Evolutionary conservation across 169 alveolate genomes (phyloP).

Genomic region (Babesia gibsoni): DNA sequence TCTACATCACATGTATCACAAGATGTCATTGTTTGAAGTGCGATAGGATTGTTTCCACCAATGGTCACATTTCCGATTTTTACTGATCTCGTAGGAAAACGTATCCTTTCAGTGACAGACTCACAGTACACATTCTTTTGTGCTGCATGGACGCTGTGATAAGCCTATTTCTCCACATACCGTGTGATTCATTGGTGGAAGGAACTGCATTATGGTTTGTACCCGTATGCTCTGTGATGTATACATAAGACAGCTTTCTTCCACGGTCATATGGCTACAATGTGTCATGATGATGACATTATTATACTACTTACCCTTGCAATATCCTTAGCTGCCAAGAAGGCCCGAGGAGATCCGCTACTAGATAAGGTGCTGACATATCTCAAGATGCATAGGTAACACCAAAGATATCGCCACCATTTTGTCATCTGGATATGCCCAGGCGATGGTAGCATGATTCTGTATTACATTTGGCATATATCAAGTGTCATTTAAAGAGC

Average conservation of each 20-base stretch:
- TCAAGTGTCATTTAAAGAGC: background rate
- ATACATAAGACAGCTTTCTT: background rate
- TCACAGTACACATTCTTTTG: conserved; percentile 66
- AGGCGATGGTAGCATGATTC: background rate
- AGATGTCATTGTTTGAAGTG: conserved; percentile 80
- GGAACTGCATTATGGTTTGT: background rate
- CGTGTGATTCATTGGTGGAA: background rate
- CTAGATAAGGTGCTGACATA: background rate
- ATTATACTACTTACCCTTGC: background rate
- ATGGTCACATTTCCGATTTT: conserved; percentile 74
- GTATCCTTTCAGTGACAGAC: conserved; percentile 52
- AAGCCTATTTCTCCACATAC: background rate
- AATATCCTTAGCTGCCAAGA: background rate
- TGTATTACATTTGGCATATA: background rate
- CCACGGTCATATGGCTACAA: background rate
- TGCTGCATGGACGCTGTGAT: background rate
- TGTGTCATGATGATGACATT: background rate
- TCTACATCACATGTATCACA: conserved; percentile 77
- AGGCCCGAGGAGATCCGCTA: background rate
- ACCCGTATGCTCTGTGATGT: background rate
- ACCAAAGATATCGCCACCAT: background rate
- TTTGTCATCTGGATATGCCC: background rate
- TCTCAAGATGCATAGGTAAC: background rate
- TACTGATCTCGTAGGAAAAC: conserved; percentile 72
- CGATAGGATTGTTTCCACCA: conserved; percentile 75